Conservation (phyloP, 2,329 filamentous ascomycete genomes). For the Cephalotrichum gorgonifer region DNA sequence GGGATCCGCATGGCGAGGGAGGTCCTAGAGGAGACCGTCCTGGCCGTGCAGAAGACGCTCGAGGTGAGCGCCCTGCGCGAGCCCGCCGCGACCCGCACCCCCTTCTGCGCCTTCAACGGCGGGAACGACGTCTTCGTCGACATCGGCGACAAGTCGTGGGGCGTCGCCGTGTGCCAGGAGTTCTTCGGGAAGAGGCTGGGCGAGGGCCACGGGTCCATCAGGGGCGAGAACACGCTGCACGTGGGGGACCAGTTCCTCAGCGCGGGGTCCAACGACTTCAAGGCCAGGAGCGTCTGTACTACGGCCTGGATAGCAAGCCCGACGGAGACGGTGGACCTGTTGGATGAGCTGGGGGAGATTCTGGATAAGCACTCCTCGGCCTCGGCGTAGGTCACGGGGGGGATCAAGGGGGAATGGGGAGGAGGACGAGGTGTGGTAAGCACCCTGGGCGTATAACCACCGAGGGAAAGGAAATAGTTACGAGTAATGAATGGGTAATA, state of each 20-base stretch:
- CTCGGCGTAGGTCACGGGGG: too few relatives aligned
- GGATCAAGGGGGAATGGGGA: too few relatives aligned
- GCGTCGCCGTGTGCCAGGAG: constrained; percentile 81
- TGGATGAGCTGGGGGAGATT: constrained; percentile 67
- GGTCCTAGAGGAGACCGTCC: constrained; percentile 87
- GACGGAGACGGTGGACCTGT: constrained; percentile 74
- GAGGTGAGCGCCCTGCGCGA: constrained; percentile 59
- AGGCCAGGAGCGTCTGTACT: constrained; percentile 80
- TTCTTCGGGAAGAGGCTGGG: constrained; percentile 56
- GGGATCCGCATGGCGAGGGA: constrained; percentile 69
- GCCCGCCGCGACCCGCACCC: constrained; percentile 35
- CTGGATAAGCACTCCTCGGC: too few relatives aligned
- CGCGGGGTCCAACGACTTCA: constrained; percentile 94
- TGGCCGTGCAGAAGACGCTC: constrained; percentile 86
- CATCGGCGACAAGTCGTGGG: constrained; percentile 96
- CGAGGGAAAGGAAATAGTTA: too few relatives aligned
- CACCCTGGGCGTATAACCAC: too few relatives aligned
- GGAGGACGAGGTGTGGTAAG: too few relatives aligned
- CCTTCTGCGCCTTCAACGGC: constrained; percentile 97
- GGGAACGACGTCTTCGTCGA: constrained; percentile 97
- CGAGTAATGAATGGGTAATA: too few relatives aligned
- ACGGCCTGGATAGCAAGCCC: constrained; percentile 97
- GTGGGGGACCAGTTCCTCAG: constrained; percentile 96
- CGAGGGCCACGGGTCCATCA: constrained; percentile 32
- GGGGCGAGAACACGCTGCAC: constrained; percentile 73